Conservation (phyloP, 2,329 filamentous ascomycete genomes). For the Colletotrichum eremochloae region DNA sequence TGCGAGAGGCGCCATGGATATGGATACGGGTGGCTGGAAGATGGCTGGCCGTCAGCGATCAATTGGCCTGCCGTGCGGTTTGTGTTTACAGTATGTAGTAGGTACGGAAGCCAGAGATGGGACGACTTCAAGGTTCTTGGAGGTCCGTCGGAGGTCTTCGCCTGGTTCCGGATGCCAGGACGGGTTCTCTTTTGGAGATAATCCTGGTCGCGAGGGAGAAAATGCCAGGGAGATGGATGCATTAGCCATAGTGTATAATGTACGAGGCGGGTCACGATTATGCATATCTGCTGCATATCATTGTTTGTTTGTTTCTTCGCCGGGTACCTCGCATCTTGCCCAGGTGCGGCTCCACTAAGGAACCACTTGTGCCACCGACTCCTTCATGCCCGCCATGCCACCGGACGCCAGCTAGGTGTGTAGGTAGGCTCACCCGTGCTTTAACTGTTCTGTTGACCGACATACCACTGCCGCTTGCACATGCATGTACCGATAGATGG, state of each 20-base stretch:
- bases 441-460: neutral
- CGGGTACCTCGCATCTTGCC: constrained; percentile 1
- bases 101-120: neutral
- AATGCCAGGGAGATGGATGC: neutral
- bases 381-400: constrained; percentile 33
- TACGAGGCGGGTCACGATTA: neutral
- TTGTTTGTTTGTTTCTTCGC: constrained; percentile 1
- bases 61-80: neutral
- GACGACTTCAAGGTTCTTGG: constrained; percentile 15
- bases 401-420: neutral
- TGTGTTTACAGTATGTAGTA: neutral
- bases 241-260: neutral
- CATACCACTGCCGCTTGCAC: neutral
- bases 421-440: neutral
- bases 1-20: neutral
- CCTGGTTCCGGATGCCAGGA: neutral
- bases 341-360: constrained; percentile 12
- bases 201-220: constrained; percentile 15
- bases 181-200: constrained; percentile 6
- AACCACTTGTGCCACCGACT: constrained; percentile 18
- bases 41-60: constrained; percentile 2
- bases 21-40: constrained; percentile 6
- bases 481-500: neutral
- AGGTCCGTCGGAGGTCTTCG: neutral
- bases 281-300: neutral